Evolutionary conservation across 441 rosid species (phyloP), one percentile per base, ranked within the genome.

Genomic region (Adansonia grandidieri): DNA sequence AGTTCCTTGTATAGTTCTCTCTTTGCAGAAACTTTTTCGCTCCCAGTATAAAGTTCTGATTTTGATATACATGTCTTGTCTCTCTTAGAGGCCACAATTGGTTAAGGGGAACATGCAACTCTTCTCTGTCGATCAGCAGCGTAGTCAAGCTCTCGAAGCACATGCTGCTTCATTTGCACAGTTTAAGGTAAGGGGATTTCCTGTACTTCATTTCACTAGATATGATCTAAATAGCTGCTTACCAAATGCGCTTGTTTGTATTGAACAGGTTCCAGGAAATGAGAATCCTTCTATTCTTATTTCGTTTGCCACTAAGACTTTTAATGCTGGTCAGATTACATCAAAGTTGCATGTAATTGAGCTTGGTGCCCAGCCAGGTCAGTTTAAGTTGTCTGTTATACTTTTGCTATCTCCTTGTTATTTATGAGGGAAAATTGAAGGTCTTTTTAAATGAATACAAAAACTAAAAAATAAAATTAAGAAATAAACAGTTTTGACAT

Each of bases 91-190:
- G 87, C 92, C 92, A 80, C 98, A 95, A 87, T 82, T 97, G 81
- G 99, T 97, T 24, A 97, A 93, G 87, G 99, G 98, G 80, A 95
- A 92, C 80, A 93, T 97, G 99, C 99, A 97, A 83, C 97, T 97
- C 81, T 97, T 91, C 86, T 97, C 99, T 24, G 89, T 97, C 76
- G 98, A 95, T 70, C 99, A 97, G 88, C 98, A 97, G 88, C 96
- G 98, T 61, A 95, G 99, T 88, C 99, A 95, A 88, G 98, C 98
- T 65, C 98, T 95, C 79, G 99, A 97, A 86, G 98, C 99, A 45
- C 99, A 97, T 89, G 98, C 99, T 81, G 98, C 99, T 9, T 86
- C 99, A 47, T 97, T 95, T 84, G 96, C 98, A n/a, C 90, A 92
- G 78, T 91, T 91, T 75, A 97, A 93, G 86, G 99, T 92, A 17